Percentiles rank a stretch among this genome's conserved stretches.
Evolutionary conservation across 2,329 filamentous ascomycete genomes (phyloP).

Genomic region (Calonectria fujianensis): DNA sequence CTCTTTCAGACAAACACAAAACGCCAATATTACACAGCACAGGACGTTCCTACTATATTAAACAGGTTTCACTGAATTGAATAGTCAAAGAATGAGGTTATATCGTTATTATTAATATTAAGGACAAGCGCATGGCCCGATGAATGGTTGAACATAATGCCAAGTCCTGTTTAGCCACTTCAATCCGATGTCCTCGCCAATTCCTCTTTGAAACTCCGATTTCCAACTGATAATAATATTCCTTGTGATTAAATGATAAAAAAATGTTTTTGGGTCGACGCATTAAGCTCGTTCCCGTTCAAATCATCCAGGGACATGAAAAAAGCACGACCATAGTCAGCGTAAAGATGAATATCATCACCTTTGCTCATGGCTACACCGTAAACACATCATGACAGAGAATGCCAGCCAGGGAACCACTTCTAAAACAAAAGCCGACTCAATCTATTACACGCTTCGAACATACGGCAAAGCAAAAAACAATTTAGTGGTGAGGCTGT

Average conservation of each 20-base stretch:
- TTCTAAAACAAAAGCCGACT: background rate
- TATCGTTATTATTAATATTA: constrained; percentile 22
- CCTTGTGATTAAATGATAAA: background rate
- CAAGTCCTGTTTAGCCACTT: background rate
- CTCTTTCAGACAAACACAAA: too few species aligned
- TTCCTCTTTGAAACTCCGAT: constrained; percentile 17
- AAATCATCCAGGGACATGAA: constrained; percentile 1
- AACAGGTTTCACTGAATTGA: too few species aligned
- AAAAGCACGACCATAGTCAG: background rate
- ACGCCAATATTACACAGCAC: too few species aligned
- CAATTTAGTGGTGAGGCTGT: background rate
- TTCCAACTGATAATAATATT: background rate
- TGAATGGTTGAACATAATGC: constrained; percentile 9
- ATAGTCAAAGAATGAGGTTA: background rate
- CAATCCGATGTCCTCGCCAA: constrained; percentile 2
- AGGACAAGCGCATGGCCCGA: constrained; percentile 1
- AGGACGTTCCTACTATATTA: too few species aligned
- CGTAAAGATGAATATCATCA: background rate
- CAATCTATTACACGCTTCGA: background rate
- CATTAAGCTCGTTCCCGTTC: background rate
- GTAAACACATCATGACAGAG: too few species aligned
- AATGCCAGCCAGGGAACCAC: background rate
- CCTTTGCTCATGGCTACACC: background rate
- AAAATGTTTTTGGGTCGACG: background rate
- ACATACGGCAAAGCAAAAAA: background rate